Percentiles rank a stretch among this genome's conserved stretches.
Conservation (phyloP, 1,139 yeast genomes). For the Meyerozyma guilliermondii region DNA sequence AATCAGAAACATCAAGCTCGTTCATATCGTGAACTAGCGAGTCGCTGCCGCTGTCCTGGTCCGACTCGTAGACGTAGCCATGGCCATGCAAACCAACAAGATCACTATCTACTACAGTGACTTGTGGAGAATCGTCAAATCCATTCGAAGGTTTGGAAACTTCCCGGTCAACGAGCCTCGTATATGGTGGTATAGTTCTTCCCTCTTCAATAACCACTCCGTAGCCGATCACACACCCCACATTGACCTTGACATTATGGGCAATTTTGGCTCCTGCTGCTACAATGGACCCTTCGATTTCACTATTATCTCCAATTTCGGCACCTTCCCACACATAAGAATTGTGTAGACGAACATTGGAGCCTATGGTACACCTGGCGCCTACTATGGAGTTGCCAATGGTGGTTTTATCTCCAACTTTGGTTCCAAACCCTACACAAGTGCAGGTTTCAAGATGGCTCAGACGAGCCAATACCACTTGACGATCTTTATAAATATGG, state of each 20-base stretch:
- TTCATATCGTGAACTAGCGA: constrained; percentile 56
- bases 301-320: constrained; percentile 59
- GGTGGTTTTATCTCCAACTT: constrained; percentile 53
- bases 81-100: constrained; percentile 57
- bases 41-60: constrained; percentile 33
- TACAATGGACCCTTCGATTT: constrained; percentile 58
- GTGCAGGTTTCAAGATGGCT: constrained; percentile 75
- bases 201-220: constrained; percentile 59
- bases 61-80: constrained; percentile 49
- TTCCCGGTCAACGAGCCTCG: constrained; percentile 48
- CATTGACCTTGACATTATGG: constrained; percentile 42
- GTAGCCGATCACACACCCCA: constrained; percentile 81
- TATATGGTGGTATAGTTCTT: constrained; percentile 41
- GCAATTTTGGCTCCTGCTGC: constrained; percentile 61
- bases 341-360: constrained; percentile 61
- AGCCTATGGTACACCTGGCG: constrained; percentile 77
- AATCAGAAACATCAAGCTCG: constrained; percentile 69
- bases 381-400: constrained; percentile 76
- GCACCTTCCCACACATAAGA: constrained; percentile 88
- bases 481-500: constrained; percentile 80
- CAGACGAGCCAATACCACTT: constrained; percentile 86
- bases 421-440: constrained; percentile 71
- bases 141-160: constrained; percentile 25
- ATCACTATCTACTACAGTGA: constrained; percentile 23
- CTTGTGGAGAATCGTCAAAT: constrained; percentile 4